phyloP scores from a whole-genome alignment of 495 filamentous ascomycete genomes.

The Clohesyomyces aquaticus region DNA sequence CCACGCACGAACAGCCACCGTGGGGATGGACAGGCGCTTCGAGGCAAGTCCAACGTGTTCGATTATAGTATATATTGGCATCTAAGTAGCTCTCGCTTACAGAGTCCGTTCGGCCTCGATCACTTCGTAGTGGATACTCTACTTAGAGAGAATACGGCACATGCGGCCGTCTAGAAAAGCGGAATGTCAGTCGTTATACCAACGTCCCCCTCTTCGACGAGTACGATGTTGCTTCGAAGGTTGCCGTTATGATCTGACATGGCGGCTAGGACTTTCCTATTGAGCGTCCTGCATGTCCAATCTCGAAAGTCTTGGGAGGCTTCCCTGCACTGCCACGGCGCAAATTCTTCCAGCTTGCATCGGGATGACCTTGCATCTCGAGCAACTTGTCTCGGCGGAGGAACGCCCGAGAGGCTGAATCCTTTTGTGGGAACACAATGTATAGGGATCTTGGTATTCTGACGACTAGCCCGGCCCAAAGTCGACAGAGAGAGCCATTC shows the following conservation, averaged over 20 bases:
- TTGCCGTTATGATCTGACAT: not conserved
- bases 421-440: too few relatives aligned
- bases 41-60: too few relatives aligned
- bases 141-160: slow-evolving; percentile 10
- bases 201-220: not conserved
- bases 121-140: not conserved
- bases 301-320: not conserved
- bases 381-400: too few relatives aligned
- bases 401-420: too few relatives aligned
- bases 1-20: not conserved
- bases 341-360: too few relatives aligned
- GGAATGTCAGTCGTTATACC: not conserved
- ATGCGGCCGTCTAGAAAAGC: not conserved
- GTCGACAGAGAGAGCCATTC: too few relatives aligned
- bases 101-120: slow-evolving; percentile 8
- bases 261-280: not conserved
- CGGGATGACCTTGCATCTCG: too few relatives aligned
- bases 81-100: slow-evolving; percentile 1
- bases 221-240: not conserved
- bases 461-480: too few relatives aligned
- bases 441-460: too few relatives aligned
- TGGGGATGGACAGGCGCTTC: too few relatives aligned
- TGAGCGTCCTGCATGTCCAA: not conserved
- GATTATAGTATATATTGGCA: slow-evolving; percentile 17
- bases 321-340: not conserved